Base-by-base conservation (phyloP, 805 yeast genomes). In the Starmerella bombicola region DNA sequence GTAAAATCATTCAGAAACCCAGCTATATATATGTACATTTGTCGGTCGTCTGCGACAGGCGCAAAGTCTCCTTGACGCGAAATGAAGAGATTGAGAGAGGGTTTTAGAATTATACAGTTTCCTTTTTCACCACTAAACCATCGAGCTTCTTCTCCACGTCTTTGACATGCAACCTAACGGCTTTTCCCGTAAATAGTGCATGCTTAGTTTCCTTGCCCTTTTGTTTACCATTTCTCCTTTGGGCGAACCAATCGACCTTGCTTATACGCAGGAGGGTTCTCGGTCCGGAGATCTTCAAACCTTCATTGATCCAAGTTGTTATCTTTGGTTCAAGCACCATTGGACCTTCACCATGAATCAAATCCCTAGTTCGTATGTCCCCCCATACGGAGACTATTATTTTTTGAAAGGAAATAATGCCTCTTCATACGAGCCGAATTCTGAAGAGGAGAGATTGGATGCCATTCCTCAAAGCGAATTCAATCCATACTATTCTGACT, bases 381-480 rank as follows among this genome's bases (percentile, higher is more conserved):
- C 25, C 12, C 18, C 5, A 15, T 32, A 19, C 23, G 35, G 25
- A 4, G 31, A 13, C 5, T 23, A n/a, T 31, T 16, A 35, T 23
- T 24, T 5, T 18, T 13, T 12, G 34, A 26, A 15, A 18, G 20
- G n/a, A 31, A 25, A 10, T 24, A 18, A 13, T n/a, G n/a, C n/a
- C n/a, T n/a, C n/a, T n/a, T n/a, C n/a, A n/a, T 25, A 22, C 12
- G 33, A 22, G 16, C 31, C 38, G 16, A 19, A 4, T 5, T 30
- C 33, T 5, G 49, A 39, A 5, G 49, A 38, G 12, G 46, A 48
- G 1, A 43, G 39, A 18, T 35, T 66, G 8, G 56, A 69, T 6
- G 71, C 75, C 2, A 54, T 70, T 31, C 77, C 77, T 1, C 70
- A 69, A 41, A 77, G 75, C 39, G 71, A 70, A 43, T 69, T 76